Percentiles rank a stretch among this genome's conserved stretches.
phyloP scores from a whole-genome alignment of 208 protist species.

The Leishmania mexicana region DNA sequence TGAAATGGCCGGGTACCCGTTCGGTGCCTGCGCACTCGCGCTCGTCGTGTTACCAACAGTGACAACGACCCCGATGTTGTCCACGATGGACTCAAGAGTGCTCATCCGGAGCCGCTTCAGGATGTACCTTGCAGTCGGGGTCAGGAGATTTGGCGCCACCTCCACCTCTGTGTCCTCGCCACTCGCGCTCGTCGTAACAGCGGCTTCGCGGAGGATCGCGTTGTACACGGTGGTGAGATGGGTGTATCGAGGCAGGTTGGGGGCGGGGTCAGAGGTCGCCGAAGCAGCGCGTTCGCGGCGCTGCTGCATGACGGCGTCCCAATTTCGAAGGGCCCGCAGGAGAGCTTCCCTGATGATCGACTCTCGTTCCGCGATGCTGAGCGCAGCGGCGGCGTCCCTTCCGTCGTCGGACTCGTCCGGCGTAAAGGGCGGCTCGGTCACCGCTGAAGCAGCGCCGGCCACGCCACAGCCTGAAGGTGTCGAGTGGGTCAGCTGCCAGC shows the following conservation, averaged over 20 bases:
- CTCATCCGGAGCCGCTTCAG: slow-evolving; percentile 11
- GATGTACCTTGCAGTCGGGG: background rate
- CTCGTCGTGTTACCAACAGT: background rate
- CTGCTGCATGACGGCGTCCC: slow-evolving; percentile 7
- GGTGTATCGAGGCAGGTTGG: slow-evolving; percentile 1
- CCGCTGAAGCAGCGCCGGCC: background rate
- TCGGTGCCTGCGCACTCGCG: background rate
- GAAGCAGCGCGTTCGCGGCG: slow-evolving; percentile 1
- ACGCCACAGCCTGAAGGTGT: background rate
- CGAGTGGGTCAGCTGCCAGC: background rate
- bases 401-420: background rate
- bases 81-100: slow-evolving; percentile 18
- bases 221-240: slow-evolving; percentile 7
- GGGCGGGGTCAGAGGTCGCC: background rate
- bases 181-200: background rate
- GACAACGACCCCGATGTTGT: slow-evolving; percentile 19
- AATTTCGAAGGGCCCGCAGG: slow-evolving; percentile 3
- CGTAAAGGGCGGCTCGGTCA: background rate
- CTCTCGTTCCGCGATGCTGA: slow-evolving; percentile 3
- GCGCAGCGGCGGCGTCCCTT: background rate
- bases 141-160: background rate
- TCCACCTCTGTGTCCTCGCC: background rate
- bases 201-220: slow-evolving; percentile 3
- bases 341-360: slow-evolving; percentile 4
- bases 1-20: slow-evolving; percentile 2